Base-by-base conservation (phyloP, 306 rosid genomes). In the Begonia loranthoides region DNA sequence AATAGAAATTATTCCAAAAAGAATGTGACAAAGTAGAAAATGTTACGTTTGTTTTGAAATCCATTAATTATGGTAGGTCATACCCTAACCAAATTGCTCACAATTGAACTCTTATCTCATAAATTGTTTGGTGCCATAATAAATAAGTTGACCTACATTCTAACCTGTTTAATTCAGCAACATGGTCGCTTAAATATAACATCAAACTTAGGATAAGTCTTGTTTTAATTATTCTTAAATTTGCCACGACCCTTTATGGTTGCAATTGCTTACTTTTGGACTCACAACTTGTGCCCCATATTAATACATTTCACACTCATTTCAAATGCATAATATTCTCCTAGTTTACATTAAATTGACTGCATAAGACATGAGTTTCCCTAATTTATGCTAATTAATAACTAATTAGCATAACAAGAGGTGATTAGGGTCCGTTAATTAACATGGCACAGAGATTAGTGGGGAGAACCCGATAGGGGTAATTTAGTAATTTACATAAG, bases 41-140 rank as follows among this genome's bases (percentile, higher is more conserved):
- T 10, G 10, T 17, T 17, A 16, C 8, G 14, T 74, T n/a, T n/a
- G n/a, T n/a, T n/a, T 58, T 60, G 40, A 62, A 60, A 34, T 59
- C 74, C 78, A 87, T 87, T 82, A 77, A 87, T 73, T 73, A 66
- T 59, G 89, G 93, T 82, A 71, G 93, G 87, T 75, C 61, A 72
- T 52, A 68, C 68, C 58, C 77, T 80, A 87, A 80, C 94, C 61
- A 80, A 72, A 75, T 68, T 70, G 72, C 36, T 28, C 9, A 28
- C 36, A 28, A 77, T 73, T 82, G 65, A 87, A 77, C 77, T 71
- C 83, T 45, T 45, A 41, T 39, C 68, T 79, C 95, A 76, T 82
- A 74, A 86, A 79, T 81, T 66, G 84, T 68, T 76, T 57, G 66
- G 36, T 64, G 70, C 77, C 80, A 71, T 43, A 41, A 41, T 41